Evolutionary conservation across 2,329 filamentous ascomycete species (phyloP), one percentile per base, ranked within the genome.

Genomic region (Verticillium dahliae): DNA sequence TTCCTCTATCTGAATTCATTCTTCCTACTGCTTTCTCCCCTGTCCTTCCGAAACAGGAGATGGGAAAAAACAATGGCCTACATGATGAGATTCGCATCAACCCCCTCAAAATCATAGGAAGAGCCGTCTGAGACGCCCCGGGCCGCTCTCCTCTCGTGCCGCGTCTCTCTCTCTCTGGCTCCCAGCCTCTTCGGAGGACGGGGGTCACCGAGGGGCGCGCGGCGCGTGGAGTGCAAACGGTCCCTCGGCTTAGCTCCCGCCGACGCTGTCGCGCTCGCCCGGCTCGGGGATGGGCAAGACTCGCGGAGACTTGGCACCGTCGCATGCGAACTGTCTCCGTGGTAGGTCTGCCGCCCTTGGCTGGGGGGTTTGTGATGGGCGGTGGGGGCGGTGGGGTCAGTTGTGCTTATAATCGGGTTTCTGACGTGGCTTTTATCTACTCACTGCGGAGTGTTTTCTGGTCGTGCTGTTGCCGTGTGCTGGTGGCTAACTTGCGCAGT

Each of bases 381-480:
- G 61, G 63, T 59, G 61, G 64, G 67, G 66, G 67, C 62, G 74
- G 71, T 70, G 74, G 68, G 70, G 71, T 75, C 67, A 67, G 76
- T 78, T 68, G 73, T 78, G 76, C 76, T 78, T 78, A 75, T 76
- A 78, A 72, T 68, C 65, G 75, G 76, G 76, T 78, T 78, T 78
- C 76, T 78, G 76, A 78, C 65, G 67, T 68, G 41, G 38, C 33
- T 39, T 34, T 55, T 11, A 22, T 22, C 27, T 5, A 31, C 4
- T 56, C 35, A 38, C 34, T 14, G 15, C 33, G 13, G 27, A 38
- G 33, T 11, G 55, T 22, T 60, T 18, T 5, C n/a, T 33, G 31
- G 22, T 13, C 27, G 27, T 41, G 7, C 37, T 58, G 38, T n/a
- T 22, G 56, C 56, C 22, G 1, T 18, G 45, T 13, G 45, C 45